Base-by-base conservation (phyloP, 441 rosid species). In the Rhodomyrtus psidioides region DNA sequence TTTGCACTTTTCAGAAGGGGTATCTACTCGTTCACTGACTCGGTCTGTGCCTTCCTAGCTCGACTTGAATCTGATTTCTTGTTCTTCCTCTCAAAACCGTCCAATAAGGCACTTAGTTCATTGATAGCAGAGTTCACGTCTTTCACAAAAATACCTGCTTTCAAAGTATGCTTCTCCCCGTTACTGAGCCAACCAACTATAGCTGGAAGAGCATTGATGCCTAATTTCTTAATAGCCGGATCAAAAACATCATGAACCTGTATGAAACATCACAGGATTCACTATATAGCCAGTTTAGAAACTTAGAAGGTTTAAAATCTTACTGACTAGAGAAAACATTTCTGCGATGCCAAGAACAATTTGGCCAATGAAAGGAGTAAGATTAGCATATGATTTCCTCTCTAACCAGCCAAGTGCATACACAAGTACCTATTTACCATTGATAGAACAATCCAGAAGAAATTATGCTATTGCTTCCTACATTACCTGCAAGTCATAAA, bases 151-250 rank as follows among this genome's bases (percentile, higher is more conserved):
- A 96, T 90, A 70, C 98, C 96, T 6, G 93, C 89, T 91, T 89
- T 94, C 70, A 97, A 82, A 14, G 94, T 87, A 82, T 93, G 95
- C 82, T 91, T 94, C 90, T 96, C 98, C 60, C 98, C 98, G 55
- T 94, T 96, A 6, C 97, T 92, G 55, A 93, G 89, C 96, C 96
- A 96, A 76, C 98, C 98, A 85, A 97, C 95, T 84, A 97, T 87
- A 86, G 99, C 97, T 30, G 99, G 99, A 87, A 96, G 91, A 2
- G 94, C 88, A 74, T 94, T 91, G 49, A 96, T 94, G 24, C 97
- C 97, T 83, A 97, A 86, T 87, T 92, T 91, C 88, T 88, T 90
- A 46, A 92, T 83, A 60, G 82, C 62, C 30, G 94, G 91, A 89
- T 94, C 94, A 84, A 91, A 89, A 81, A 90, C 91, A 90, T 93